Conservation (phyloP, 345 rosid species). For the Fremontodendron californicum region DNA sequence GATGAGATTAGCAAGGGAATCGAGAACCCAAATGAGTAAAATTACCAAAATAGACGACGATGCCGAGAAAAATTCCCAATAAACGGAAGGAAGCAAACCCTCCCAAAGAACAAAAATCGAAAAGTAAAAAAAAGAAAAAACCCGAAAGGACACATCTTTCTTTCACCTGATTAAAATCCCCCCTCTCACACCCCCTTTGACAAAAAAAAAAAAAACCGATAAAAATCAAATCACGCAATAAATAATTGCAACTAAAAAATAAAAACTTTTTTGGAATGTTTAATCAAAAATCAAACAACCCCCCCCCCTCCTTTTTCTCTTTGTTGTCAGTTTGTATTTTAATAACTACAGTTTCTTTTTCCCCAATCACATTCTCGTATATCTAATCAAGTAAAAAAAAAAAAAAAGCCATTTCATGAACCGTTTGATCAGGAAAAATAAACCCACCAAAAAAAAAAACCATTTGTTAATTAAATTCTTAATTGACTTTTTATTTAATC, state of each 20-base stretch:
- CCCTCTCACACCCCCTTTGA: slow-evolving; percentile 4
- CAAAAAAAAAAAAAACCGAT: slow-evolving; percentile 22
- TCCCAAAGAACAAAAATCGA: slow-evolving; percentile 10
- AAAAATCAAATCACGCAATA: slow-evolving; percentile 31
- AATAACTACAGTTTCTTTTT: slow-evolving; percentile 30
- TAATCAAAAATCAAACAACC: slow-evolving; percentile 25
- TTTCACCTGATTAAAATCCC: slow-evolving; percentile 34
- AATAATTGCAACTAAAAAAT: slow-evolving; percentile 26
- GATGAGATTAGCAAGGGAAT: slow-evolving; percentile 21
- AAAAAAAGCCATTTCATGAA: slow-evolving; percentile 1
- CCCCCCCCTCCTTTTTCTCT: not conserved
- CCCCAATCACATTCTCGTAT: slow-evolving; percentile 11
- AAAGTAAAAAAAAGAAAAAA: slow-evolving; percentile 11
- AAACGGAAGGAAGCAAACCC: slow-evolving; percentile 3
- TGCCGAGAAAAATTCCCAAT: not conserved
- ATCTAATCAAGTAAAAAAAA: not conserved
- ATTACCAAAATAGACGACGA: not conserved
- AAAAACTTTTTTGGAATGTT: slow-evolving; percentile 9
- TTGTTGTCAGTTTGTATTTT: slow-evolving; percentile 27
- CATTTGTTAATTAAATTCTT: slow-evolving; percentile 2
- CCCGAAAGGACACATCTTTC: slow-evolving; percentile 30
- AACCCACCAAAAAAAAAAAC: not conserved
- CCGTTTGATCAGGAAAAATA: slow-evolving; percentile 5
- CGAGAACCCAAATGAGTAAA: slow-evolving; percentile 16
- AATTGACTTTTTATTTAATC: not conserved